Evolutionary conservation across 2,329 filamentous ascomycete genomes (phyloP), one percentile per base, ranked within the genome.

Genomic region (Monosporascus sp.): DNA sequence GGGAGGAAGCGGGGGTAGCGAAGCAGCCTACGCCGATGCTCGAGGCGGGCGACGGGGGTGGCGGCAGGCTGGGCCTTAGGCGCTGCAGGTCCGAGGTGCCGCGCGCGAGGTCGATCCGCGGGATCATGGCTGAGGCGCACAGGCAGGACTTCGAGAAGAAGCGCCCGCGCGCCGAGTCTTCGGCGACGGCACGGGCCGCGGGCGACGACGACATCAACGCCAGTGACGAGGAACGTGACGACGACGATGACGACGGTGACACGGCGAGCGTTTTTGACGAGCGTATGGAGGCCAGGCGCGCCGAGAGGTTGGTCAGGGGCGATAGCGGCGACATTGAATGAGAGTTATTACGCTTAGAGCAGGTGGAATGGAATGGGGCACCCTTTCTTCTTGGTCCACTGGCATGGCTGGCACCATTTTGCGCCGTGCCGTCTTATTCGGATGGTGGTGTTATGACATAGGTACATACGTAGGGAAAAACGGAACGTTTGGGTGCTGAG

Each of bases 91-190:
- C 60, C 6, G 60, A 63, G 31, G 38, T 59, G 8, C 59, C 11
- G 37, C 69, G 55, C 58, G 70, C 54, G 51, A 66, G 59, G 47
- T 72, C 72, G 0, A 77, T 84, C 52, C 75, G 77, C 5, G 83
- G 79, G 15, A 84, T 91, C n/a, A 78, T 97, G 60, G 88, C 90
- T 4, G 81, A 86, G 56, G 93, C 93, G 6, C 94, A 97, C 68
- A 87, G 83, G 56, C 88, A 96, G 68, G 93, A 97, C 72, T 97
- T 97, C 68, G 89, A 95, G 72, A 88, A 94, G 68, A 80, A 83
- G 57, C 79, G 75, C 28, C 77, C 78, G 3, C 64, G 62, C 7
- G 31, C 31, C 9, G 31, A 35, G 31, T 35, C 31, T 14, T 35
- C 31, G 9, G 66, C 71, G 17, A 14, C 22, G 43, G n/a, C 43